Evolutionary conservation across 805 yeast species (phyloP), one percentile per base, ranked within the genome.

Genomic region (Kuraishia piskuri): DNA sequence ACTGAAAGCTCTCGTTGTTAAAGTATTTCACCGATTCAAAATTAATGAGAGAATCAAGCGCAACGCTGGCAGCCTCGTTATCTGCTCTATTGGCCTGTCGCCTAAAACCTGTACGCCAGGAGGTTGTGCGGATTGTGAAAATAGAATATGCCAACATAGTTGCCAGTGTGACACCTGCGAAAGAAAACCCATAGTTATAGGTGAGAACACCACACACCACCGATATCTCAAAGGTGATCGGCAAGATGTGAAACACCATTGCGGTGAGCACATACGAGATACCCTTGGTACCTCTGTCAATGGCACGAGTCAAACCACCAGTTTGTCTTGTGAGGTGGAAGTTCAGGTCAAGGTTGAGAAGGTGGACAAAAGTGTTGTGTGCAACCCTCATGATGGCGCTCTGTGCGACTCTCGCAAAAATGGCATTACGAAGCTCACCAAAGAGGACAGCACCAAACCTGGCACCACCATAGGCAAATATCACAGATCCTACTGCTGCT

Each of bases 221-320:
- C 2, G 88, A 78, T 52, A 94, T 94, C 67, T 94, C 99, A 65
- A 94, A 87, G 2, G 95, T 78, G 46, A 92, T 87, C 8, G 99
- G 99, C 36, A 92, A 74, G 40, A 94, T 91, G 66, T 94, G 98
- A 73, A 94, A 92, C n/a, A 94, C 96, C 96, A 92, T 88, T 2
- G 98, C 96, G 40, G 88, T 83, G 49, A 94, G 73, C 4, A 94
- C 97, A 61, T 88, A 91, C 12, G 95, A 85, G 52, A 94, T 92
- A 72, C 99, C 99, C 62, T 94, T 92, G 1, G 98, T 92, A 67
- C 99, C 99, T 58, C 99, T 76, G 63, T 94, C 99, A 62, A 94
- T 94, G 1, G 98, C 98, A 56, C 99, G 76, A 0, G 97, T 92
- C 36, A 94, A 70, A 0, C 97, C 98, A 59, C 99, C 99, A 0